Evolutionary conservation across 192 early-diverging fungal species (phyloP), one percentile per base, ranked within the genome.

Genomic region (Backusella mclennaniae): DNA sequence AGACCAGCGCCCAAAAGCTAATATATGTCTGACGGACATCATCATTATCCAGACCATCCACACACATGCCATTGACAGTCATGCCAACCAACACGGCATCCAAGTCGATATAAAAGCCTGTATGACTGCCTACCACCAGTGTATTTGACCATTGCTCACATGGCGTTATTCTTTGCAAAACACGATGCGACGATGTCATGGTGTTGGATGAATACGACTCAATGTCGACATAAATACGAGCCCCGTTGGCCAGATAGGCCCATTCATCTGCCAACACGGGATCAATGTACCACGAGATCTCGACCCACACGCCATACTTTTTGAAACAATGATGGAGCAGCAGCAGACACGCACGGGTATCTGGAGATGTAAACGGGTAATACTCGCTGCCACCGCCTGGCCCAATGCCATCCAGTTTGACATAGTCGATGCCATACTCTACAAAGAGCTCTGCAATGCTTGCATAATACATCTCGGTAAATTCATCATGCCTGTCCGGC

Each of bases 261-360:
- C 76, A 82, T 53, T 82, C 80, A 19, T 69, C 67, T 6, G 76
- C 76, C 71, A 75, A 75, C 4, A 33, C 21, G 1, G 68, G 68
- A 35, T 82, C 80, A 4, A 82, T 35, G 35, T 82, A 82, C 80
- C 80, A 82, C 4, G 80, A 82, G 6, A 82, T 44, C 52, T 82
- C 76, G 33, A 82, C 70, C 80, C 80, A 82, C 1, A 82, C 78
- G 21, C 78, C 67, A 41, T 75, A 77, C 19, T 66, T 77, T 35
- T 42, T 26, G 21, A 82, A 78, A 6, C 68, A 73, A 9, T 66
- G 59, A 29, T 52, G 12, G 33, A 82, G 66, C 56, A 78, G 66
- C 3, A 23, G 31, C 1, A 77, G 23, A 75, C 76, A 74, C 7
- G 73, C 68, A 21, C 80, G 35, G 21, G 70, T 82, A 26, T 82